Evolutionary conservation across 305 asterid species (phyloP).

Genomic region (Fraxinus dipetala): DNA sequence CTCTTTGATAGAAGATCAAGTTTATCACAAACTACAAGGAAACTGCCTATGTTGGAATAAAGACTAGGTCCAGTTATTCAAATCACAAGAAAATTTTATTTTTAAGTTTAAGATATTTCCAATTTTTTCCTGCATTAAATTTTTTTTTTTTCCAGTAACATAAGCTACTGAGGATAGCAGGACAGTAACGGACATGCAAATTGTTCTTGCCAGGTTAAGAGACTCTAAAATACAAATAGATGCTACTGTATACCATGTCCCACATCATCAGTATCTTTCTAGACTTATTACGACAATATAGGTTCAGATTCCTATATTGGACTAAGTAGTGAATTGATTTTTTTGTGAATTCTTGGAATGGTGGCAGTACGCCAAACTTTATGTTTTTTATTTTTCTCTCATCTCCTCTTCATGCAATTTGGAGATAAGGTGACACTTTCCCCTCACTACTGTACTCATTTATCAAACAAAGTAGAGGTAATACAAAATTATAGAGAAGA

Average conservation of each 20-base stretch:
- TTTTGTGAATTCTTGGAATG: not conserved
- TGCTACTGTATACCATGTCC: not conserved
- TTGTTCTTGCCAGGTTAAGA: not conserved
- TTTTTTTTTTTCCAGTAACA: not conserved
- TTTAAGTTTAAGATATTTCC: too few species aligned
- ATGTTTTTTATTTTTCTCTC: not conserved
- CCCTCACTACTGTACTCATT: not conserved
- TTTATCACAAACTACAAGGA: not conserved
- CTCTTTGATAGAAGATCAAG: not conserved
- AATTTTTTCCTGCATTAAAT: too few species aligned
- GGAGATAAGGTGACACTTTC: not conserved
- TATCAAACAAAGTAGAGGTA: not conserved
- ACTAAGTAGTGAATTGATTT: not conserved
- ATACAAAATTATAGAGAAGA: not conserved
- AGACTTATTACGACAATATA: not conserved
- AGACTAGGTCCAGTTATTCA: not conserved
- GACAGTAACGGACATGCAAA: not conserved
- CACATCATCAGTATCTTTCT: not conserved
- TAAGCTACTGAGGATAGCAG: not conserved
- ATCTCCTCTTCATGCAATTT: not conserved
- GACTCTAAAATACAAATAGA: not conserved
- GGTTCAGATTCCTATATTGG: not conserved
- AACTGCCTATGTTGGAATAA: not conserved
- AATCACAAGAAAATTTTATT: not conserved
- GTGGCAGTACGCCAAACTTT: not conserved